Conservation (phyloP, 1,284 basidiomycete genomes). For the Paramarasmius palmivorus region DNA sequence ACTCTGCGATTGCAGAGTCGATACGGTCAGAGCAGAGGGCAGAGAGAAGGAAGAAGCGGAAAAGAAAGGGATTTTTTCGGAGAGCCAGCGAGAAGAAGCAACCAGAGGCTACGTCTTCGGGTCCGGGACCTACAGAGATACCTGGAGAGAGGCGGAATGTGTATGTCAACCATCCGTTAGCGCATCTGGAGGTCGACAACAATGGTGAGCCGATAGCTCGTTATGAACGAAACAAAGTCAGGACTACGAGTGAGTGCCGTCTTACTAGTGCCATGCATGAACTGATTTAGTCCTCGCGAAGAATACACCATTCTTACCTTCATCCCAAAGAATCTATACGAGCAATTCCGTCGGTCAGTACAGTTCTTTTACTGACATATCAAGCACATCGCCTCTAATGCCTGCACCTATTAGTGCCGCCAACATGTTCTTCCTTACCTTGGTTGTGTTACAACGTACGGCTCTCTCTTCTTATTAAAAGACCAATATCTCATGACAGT, state of each 20-base stretch:
- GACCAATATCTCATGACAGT: background rate
- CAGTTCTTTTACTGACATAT: slow-evolving; percentile 11
- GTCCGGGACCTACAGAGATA: slow-evolving; percentile 34
- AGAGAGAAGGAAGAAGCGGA: slow-evolving; percentile 62
- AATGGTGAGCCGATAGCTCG: slow-evolving; percentile 77
- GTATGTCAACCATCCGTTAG: slow-evolving; percentile 75
- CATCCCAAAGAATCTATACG: slow-evolving; percentile 90
- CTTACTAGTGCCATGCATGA: slow-evolving; percentile 7
- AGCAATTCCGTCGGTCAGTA: slow-evolving; percentile 81
- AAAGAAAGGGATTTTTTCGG: slow-evolving; percentile 62
- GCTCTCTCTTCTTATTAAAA: slow-evolving; percentile 6
- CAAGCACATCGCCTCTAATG: background rate
- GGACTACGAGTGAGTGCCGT: slow-evolving; percentile 79
- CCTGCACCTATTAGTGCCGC: slow-evolving; percentile 59
- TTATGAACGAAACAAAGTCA: slow-evolving; percentile 93
- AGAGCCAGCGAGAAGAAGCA: slow-evolving; percentile 49
- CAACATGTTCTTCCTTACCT: slow-evolving; percentile 89
- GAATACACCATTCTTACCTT: slow-evolving; percentile 91
- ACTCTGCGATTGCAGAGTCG: slow-evolving; percentile 85
- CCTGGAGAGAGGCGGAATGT: slow-evolving; percentile 69
- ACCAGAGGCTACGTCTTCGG: slow-evolving; percentile 28
- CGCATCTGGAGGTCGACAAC: slow-evolving; percentile 64
- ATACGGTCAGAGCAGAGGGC: slow-evolving; percentile 76
- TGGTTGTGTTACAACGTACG: slow-evolving; percentile 82
- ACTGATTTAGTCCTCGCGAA: too few relatives aligned